These are phyloP conservation scores for Sporothrix euskadiensis DNA, from an alignment of 2,329 filamentous ascomycete genomes.

Conservation along the genomic window DNA sequence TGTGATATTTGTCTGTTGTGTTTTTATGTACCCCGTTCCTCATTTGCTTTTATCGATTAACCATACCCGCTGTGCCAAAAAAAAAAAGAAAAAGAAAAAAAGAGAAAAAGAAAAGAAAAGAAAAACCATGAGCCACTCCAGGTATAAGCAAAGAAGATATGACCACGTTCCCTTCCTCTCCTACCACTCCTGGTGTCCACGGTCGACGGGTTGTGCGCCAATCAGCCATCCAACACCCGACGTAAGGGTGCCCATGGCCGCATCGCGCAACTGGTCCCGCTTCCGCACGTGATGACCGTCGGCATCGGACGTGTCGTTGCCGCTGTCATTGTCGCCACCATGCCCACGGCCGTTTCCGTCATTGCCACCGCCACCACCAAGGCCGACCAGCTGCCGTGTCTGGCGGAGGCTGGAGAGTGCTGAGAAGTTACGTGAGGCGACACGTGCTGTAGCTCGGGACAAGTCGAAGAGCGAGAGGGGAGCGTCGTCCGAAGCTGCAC, in stretches of 20 bases:
- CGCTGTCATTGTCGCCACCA: constrained; percentile 14
- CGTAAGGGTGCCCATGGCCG: constrained; percentile 65
- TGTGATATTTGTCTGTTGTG: not conserved
- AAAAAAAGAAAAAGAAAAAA: not conserved
- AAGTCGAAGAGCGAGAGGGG: constrained; percentile 67
- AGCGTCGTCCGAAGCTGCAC: constrained; percentile 49
- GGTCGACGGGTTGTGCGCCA: constrained; percentile 52
- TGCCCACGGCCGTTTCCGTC: not conserved
- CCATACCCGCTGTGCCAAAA: not conserved
- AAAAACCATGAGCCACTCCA: not conserved
- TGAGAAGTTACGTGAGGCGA: constrained; percentile 60
- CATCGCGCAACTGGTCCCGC: constrained; percentile 69
- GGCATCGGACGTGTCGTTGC: constrained; percentile 16
- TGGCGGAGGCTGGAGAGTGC: constrained; percentile 55
- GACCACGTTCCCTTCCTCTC: too few species aligned
- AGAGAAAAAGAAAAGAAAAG: not conserved
- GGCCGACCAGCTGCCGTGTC: constrained; percentile 38
- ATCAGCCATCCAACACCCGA: constrained; percentile 69
- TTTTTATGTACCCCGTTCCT: not conserved
- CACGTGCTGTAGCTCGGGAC: constrained; percentile 60
- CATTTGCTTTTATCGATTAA: constrained; percentile 1
- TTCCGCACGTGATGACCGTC: constrained; percentile 54
- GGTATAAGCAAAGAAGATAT: not conserved
- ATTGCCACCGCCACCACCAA: constrained; percentile 36
- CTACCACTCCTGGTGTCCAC: constrained; percentile 16